Evolutionary conservation across 2,329 filamentous ascomycete genomes (phyloP).

Genomic region (Dryadomyces quercivorus): DNA sequence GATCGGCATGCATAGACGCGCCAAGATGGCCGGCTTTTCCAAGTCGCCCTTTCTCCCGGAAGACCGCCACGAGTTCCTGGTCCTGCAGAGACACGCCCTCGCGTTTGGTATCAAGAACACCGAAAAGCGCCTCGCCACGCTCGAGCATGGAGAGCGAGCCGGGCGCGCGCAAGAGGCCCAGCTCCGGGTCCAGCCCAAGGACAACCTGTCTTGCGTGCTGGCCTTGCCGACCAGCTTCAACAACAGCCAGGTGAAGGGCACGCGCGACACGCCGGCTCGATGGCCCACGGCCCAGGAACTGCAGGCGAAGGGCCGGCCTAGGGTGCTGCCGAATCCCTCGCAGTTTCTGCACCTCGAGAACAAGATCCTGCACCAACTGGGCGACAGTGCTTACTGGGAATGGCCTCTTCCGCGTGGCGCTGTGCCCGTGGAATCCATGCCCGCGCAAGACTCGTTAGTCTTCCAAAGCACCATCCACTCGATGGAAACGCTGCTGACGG

Average conservation of each 20-base stretch:
- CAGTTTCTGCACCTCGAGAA: background rate
- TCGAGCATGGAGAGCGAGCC: background rate
- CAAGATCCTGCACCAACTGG: background rate
- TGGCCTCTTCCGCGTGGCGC: no score
- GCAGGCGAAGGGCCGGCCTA: background rate
- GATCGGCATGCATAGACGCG: background rate
- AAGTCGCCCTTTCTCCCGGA: background rate
- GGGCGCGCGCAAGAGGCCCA: background rate
- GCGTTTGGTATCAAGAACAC: background rate
- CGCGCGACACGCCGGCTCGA: no score
- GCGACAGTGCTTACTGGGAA: no score
- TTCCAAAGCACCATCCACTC: no score
- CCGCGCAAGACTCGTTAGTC: no score
- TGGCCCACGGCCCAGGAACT: background rate
- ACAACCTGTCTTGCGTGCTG: background rate
- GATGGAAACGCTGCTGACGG: background rate
- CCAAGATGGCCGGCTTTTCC: background rate
- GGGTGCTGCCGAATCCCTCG: background rate
- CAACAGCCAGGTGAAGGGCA: background rate
- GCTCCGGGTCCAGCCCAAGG: background rate
- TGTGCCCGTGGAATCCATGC: no score
- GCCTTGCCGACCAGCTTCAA: background rate
- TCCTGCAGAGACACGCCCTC: background rate
- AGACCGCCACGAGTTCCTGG: background rate
- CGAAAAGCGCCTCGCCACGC: background rate